Conservation (phyloP, 106 monocot genomes). For the Hemerocallis citrina region DNA sequence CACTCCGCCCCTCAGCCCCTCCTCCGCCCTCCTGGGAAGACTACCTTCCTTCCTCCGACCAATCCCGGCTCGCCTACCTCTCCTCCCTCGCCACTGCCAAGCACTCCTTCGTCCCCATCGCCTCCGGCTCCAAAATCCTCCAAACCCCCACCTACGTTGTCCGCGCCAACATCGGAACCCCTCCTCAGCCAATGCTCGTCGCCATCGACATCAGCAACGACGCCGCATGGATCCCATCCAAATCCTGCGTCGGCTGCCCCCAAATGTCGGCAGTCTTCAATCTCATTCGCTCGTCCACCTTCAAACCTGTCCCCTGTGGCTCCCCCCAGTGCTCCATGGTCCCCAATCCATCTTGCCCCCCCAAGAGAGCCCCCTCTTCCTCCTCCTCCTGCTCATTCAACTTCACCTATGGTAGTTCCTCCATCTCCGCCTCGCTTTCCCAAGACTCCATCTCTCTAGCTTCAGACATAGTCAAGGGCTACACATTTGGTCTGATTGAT, state of each 20-base stretch:
- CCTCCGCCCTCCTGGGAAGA: slow-evolving; percentile 9
- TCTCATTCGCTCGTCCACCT: slow-evolving; percentile 22
- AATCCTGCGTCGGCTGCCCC: slow-evolving; percentile 8
- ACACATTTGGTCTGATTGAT: slow-evolving; percentile 52
- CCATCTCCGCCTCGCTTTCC: slow-evolving; percentile 36
- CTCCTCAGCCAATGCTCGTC: slow-evolving; percentile 20
- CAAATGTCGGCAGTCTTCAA: slow-evolving; percentile 7
- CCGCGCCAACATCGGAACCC: slow-evolving; percentile 16
- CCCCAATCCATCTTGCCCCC: slow-evolving; percentile 29
- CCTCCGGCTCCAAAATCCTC: slow-evolving; percentile 16
- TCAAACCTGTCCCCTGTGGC: slow-evolving; percentile 33
- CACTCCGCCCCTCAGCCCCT: slow-evolving; percentile 10
- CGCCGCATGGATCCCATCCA: slow-evolving; percentile 17
- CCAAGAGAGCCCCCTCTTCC: no score
- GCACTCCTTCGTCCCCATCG: slow-evolving; percentile 13
- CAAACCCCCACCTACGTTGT: slow-evolving; percentile 19
- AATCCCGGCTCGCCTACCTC: slow-evolving; percentile 16
- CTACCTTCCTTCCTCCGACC: slow-evolving; percentile 10
- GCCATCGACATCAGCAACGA: slow-evolving; percentile 17
- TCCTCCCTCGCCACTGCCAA: slow-evolving; percentile 9
- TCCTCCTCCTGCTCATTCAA: slow-evolving; percentile 43
- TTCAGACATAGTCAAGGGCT: slow-evolving; percentile 23
- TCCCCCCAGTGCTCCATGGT: slow-evolving; percentile 36
- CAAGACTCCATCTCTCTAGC: slow-evolving; percentile 61
- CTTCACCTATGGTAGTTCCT: slow-evolving; percentile 56